Base-by-base conservation (phyloP, 1,139 yeast genomes). In the Kodamaea sp. region DNA sequence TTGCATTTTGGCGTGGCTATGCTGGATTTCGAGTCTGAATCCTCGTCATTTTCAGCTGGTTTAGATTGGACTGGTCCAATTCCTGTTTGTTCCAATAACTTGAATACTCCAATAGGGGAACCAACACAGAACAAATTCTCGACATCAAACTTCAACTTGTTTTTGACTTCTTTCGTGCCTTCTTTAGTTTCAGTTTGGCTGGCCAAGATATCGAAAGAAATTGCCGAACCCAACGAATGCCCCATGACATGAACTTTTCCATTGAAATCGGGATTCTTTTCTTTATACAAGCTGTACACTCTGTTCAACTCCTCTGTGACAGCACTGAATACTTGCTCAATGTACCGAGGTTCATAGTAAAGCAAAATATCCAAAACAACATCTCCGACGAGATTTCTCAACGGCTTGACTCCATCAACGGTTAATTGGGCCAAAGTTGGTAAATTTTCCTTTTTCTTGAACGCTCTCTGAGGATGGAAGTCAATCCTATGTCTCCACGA, bases 161-260 rank as follows among this genome's bases (percentile, higher is more conserved):
- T 44, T 19, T 36, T 31, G 28, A 50, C 31, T 29, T 28, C 44
- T 41, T 28, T 32, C 34, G n/a, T 42, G 23, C 50, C 44, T 36
- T 57, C 49, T 1, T 50, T 47, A 4, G 50, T 52, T 1, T 40
- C 44, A 1, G 59, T 55, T 52, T 84, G 94, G 20, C 66, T 55
- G 2, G 85, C 68, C 24, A 89, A 58, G 24, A 92, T 68, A 56
- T 92, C 98, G 47, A 87, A 78, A 1, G 84, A 75, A 35, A 92
- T 87, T 1, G 92, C 83, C 12, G 95, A 83, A 0, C 98, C 98
- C 18, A 92, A 62, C 0, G 97, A 89, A 57, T 92, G 98, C 1
- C 97, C 97, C 50, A 92, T 66, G 2, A 92, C 57, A 49, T 90
- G 89, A 0, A 89, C 81, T 41, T 80, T 76, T 0, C 97, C 97